Base-by-base conservation (phyloP, 257 asterid species). In the Nicotiana knightiana region DNA sequence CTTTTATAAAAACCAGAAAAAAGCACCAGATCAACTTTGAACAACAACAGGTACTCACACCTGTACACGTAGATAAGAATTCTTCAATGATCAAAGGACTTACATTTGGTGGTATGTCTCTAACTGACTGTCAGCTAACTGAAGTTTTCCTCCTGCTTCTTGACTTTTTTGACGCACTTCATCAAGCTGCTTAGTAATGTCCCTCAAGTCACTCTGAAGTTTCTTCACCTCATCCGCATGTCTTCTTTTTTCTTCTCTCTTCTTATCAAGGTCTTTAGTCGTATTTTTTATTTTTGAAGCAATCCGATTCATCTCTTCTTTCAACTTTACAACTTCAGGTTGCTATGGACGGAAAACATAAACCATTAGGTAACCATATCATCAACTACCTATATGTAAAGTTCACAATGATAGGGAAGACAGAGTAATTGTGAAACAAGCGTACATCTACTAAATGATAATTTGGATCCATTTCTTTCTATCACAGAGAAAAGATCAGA, bases 61-160 rank as follows among this genome's bases (percentile, higher is more conserved):
- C 33, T 64, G 82, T 39, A 75, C 75, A 85, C 28, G 57, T 71
- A 55, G 33, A 68, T 30, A 58, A 64, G 73, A 63, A 83, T 55
- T 76, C 57, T 59, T 79, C 81, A 66, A 51, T 39, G 48, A 80
- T 54, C 11, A 76, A 68, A 82, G 82, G 79, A 88, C 97, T 91
- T 87, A 96, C 99, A 96, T 91, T 84, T 86, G 92, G 84, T 94
- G 98, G 89, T 96, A 96, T 32, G 95, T 92, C 93, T 86, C 97
- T 90, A 96, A 87, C 84, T 96, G 93, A 91, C 95, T 94, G 92
- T 94, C 99, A 87, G 93, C 97, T 80, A 96, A 88, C 88, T 96
- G 97, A 88, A 93, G 93, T 84, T 91, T 96, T 82, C 93, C 98
- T 82, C 97, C 97, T 75, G 94, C 94, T 85, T 88, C 95, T 83